These are phyloP conservation scores for Daphne laureola DNA, from an alignment of 441 rosid genomes.

Conservation along the genomic window DNA sequence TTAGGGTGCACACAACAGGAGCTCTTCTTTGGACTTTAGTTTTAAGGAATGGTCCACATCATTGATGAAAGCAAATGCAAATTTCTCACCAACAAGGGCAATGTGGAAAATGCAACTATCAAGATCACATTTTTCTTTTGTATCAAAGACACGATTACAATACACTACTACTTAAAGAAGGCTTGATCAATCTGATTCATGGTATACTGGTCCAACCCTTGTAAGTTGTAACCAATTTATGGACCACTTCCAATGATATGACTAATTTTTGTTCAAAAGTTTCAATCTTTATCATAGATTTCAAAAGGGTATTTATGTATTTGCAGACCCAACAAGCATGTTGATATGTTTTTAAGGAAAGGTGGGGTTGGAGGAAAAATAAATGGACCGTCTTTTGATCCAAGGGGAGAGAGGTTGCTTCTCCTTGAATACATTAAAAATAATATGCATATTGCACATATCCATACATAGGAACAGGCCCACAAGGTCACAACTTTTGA, in stretches of 20 bases:
- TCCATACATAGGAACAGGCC: conserved; percentile 19
- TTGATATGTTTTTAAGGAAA: conserved; percentile 25
- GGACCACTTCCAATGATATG: too few species aligned
- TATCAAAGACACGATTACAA: neutral
- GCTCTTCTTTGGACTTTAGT: neutral
- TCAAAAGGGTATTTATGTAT: conserved; percentile 21
- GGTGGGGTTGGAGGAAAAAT: conserved; percentile 7
- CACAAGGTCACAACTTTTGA: conserved; percentile 18
- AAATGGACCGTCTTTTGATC: conserved; percentile 14
- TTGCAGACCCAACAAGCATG: conserved; percentile 30
- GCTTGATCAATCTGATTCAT: neutral
- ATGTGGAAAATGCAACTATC: neutral
- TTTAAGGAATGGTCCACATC: neutral
- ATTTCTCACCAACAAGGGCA: neutral
- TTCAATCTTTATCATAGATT: too few species aligned
- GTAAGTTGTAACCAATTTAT: too few species aligned
- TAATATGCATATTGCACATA: neutral
- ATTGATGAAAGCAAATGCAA: too few species aligned
- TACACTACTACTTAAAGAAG: neutral
- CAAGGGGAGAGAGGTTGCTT: conserved; percentile 11
- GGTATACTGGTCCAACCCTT: neutral
- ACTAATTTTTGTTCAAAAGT: too few species aligned
- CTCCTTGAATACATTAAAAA: conserved; percentile 5
- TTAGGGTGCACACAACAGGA: neutral
- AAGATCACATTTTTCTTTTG: neutral